These are phyloP conservation scores for Malbranchea cinnamomea DNA, from an alignment of 2,329 filamentous ascomycete genomes.

Conservation along the genomic window DNA sequence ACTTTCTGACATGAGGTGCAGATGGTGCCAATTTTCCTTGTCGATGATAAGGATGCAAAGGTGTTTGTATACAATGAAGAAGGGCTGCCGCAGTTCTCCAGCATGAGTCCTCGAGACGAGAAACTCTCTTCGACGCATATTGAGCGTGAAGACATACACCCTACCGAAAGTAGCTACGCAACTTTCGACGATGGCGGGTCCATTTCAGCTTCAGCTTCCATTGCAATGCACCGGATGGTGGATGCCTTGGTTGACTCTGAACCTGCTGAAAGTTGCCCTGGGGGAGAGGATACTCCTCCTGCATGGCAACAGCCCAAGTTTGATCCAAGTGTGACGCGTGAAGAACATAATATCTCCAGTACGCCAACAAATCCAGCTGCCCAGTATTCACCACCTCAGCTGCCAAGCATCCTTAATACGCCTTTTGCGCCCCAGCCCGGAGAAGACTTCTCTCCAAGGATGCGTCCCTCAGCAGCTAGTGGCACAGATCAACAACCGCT, in stretches of 20 bases:
- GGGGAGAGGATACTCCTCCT: constrained; percentile 1
- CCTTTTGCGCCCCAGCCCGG: constrained; percentile 28
- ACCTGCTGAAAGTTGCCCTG: constrained; percentile 16
- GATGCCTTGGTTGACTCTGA: constrained; percentile 35
- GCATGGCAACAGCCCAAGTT: no score
- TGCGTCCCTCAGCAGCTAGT: constrained; percentile 16
- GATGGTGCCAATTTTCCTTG: constrained; percentile 34
- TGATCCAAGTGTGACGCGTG: no score
- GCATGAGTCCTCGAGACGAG: constrained; percentile 23
- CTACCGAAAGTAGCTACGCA: constrained; percentile 19
- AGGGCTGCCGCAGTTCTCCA: constrained; percentile 35
- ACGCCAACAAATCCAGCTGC: no score
- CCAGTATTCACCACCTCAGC: constrained; percentile 11
- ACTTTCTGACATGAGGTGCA: constrained; percentile 16
- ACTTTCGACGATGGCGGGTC: constrained; percentile 18
- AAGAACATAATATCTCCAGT: no score
- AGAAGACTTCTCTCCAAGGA: constrained; percentile 20
- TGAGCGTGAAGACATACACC: constrained; percentile 25
- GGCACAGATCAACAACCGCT: constrained; percentile 1
- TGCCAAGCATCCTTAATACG: constrained; percentile 25
- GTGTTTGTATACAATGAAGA: constrained; percentile 40
- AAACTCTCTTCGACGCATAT: constrained; percentile 26
- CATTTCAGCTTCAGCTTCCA: constrained; percentile 36
- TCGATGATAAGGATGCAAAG: constrained; percentile 29
- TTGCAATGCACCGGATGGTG: constrained; percentile 43